Base-by-base conservation (phyloP, 2,329 filamentous ascomycete genomes). In the Ceratocystis ficicola region DNA sequence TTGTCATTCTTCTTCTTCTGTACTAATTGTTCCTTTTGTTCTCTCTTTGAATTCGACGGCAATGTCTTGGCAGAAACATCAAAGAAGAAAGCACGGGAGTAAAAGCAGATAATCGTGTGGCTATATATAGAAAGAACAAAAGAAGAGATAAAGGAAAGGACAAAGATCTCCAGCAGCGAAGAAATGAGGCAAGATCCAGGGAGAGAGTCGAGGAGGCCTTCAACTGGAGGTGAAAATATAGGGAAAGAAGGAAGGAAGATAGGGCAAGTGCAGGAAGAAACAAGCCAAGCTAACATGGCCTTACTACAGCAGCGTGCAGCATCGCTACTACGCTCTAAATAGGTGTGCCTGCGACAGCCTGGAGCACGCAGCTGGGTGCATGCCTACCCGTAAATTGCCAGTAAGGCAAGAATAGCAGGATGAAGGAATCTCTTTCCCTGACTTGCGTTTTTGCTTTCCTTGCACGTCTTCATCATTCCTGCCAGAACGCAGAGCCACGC, bases 391-490 rank as follows among this genome's bases (percentile, higher is more conserved):
- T n/a, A 30, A 46, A 44, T 48, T 46, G 41, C 6, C 15, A 52
- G 10, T 1, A 25, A 15, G 50, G 50, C 22, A 28, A 12, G 20
- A 8, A 15, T 6, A 25, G 25, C 6, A 64, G 48, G 44, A 55
- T 6, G 15, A 65, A 59, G 25, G 15, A 3, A 48, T 44, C 50
- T 20, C n/a, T 46, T 65, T 48, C 59, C 46, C 44, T 44, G 60
- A 36, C 59, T 32, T 46, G 7, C 5, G 28, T 20, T 32, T 66
- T 30, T 41, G 59, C 44, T 48, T 66, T 52, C 46, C 59, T 57
- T 65, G 63, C 50, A 46, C 20, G n/a, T 44, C 32, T 28, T 41
- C 22, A 32, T 44, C 63, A 65, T 65, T 65, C 63, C 63, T 59
- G 52, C 10, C 32, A 20, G 15, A 44, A n/a, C 17, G 4, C 6